Evolutionary conservation across 805 yeast species (phyloP).

Genomic region (Saturnispora dispora): DNA sequence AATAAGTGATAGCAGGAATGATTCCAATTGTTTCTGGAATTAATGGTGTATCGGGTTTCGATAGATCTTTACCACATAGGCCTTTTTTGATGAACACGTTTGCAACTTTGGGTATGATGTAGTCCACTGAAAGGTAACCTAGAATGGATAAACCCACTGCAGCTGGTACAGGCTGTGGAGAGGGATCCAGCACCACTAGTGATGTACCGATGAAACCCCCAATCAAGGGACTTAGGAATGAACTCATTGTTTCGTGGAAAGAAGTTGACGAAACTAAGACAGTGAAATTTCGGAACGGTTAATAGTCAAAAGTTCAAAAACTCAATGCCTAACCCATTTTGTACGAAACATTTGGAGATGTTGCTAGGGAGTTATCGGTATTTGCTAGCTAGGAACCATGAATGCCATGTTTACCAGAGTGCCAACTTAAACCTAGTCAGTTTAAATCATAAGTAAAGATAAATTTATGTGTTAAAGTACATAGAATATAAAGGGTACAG

Average conservation of each 20-base stretch:
- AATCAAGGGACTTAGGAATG: background rate
- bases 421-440: background rate
- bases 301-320: background rate
- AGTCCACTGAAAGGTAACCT: constrained; percentile 53
- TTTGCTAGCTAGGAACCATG: background rate
- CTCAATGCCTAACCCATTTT: no score
- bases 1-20: constrained; percentile 70
- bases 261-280: background rate
- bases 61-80: constrained; percentile 74
- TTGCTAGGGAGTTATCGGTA: background rate
- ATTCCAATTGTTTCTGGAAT: constrained; percentile 93
- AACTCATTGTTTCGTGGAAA: background rate
- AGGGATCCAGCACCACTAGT: background rate
- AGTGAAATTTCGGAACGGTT: background rate
- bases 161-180: constrained; percentile 38
- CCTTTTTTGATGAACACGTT: constrained; percentile 68
- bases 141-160: constrained; percentile 58
- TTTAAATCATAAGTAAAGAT: no score
- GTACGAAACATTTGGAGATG: background rate
- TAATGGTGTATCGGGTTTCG: constrained; percentile 63
- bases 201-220: background rate
- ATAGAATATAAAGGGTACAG: no score
- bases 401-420: background rate
- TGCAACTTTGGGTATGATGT: constrained; percentile 61
- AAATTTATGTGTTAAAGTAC: no score